Evolutionary conservation across 2,329 filamentous ascomycete species (phyloP), one percentile per base, ranked within the genome.

Genomic region (Fusarium gaditjirri): DNA sequence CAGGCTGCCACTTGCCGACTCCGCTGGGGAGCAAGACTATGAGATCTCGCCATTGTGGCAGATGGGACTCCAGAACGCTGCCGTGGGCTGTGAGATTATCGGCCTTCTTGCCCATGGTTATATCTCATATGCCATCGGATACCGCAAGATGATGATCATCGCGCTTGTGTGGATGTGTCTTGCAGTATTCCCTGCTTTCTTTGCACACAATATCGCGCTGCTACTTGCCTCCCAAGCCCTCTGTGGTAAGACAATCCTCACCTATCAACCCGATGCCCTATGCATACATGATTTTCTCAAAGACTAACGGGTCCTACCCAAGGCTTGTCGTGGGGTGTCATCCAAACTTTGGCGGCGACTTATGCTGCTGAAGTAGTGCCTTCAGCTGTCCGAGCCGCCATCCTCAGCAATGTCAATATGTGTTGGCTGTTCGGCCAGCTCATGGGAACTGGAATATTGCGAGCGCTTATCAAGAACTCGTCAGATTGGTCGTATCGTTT

Each of bases 351-450:
- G 13, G 77, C 78, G 1, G 78, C 80, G 0, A 78, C 82, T 0
- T 84, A 84, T 58, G 82, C 82, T 0, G 80, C 82, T 2, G 82
- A 84, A 31, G 70, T 77, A 7, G 59, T 63, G 25, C 77, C 83
- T 65, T 17, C 76, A 78, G 11, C 75, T 76, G 31, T 75, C 7
- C 58, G 74, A 13, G 61, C 77, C 3, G 82, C 81, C 36, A 71
- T 84, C 4, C 80, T 80, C 0, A 79, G 76, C 1, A 81, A 82
- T 58, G 77, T 81, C 27, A 84, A 84, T 53, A 72, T 84, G 57
- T 84, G 81, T 53, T 84, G 81, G 78, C 77, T 81, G 10, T 78
- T 83, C 23, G 83, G 83, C 4, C 81, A 84, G 58, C 69, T 84
- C 16, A 70, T 82, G 21, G 77, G 76, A 1, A 76, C 79, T 2